These are phyloP conservation scores for Mycocalia duriaeana DNA, from an alignment of 1,284 basidiomycete species.

Conservation along the genomic window DNA sequence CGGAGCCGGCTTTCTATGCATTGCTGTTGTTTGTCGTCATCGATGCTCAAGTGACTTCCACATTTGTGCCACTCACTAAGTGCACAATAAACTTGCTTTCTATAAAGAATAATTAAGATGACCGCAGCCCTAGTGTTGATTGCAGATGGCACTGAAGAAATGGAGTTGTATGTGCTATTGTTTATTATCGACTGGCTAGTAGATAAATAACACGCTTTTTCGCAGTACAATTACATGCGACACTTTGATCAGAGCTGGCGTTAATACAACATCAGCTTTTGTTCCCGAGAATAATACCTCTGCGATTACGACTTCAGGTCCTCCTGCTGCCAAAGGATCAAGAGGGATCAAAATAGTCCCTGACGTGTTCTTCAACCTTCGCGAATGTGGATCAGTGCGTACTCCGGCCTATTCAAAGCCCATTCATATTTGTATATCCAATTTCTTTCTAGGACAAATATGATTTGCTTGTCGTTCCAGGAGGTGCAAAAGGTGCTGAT, in stretches of 20 bases:
- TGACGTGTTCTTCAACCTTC: slow-evolving; percentile 51
- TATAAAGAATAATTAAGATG: no score
- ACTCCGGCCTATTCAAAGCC: not conserved
- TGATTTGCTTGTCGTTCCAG: slow-evolving; percentile 74
- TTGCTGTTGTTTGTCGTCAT: no score
- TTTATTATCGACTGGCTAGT: not conserved
- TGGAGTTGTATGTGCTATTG: slow-evolving; percentile 68
- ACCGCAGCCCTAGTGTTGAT: slow-evolving; percentile 68
- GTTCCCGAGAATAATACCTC: slow-evolving; percentile 40
- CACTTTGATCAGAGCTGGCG: slow-evolving; percentile 71
- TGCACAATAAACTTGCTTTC: no score
- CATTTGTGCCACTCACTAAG: no score
- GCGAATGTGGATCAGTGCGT: slow-evolving; percentile 41
- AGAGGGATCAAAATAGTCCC: slow-evolving; percentile 73
- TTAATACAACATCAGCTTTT: slow-evolving; percentile 60
- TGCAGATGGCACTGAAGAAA: slow-evolving; percentile 89
- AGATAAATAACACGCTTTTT: not conserved
- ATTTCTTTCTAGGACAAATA: slow-evolving; percentile 45
- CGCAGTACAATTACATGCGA: slow-evolving; percentile 69
- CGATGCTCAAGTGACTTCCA: no score
- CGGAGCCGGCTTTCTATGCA: no score
- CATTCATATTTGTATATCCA: not conserved
- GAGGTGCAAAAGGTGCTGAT: slow-evolving; percentile 77
- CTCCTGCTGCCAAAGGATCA: slow-evolving; percentile 57
- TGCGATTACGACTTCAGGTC: slow-evolving; percentile 21